These are phyloP conservation scores for Irpex sp. DNA, from an alignment of 1,284 basidiomycete species.

Conservation along the genomic window DNA sequence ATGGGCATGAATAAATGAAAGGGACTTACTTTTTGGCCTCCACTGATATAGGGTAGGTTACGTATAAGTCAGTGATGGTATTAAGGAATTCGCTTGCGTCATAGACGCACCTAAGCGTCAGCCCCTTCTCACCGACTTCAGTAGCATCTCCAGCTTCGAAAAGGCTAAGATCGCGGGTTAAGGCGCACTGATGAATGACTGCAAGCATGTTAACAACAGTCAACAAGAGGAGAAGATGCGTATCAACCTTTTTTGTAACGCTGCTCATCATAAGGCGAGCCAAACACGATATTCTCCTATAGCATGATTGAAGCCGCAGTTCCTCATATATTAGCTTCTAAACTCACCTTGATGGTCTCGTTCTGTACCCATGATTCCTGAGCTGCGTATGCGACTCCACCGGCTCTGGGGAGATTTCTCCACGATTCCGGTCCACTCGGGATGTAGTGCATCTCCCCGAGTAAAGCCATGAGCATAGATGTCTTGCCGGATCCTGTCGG, in stretches of 20 bases:
- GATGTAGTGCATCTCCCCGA: slow-evolving; percentile 63
- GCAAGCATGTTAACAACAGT: slow-evolving; percentile 31
- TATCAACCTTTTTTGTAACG: slow-evolving; percentile 39
- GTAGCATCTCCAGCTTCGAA: slow-evolving; percentile 74
- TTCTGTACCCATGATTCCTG: slow-evolving; percentile 75
- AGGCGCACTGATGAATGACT: slow-evolving; percentile 61
- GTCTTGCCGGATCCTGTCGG: slow-evolving; percentile 55
- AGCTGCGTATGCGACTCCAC: slow-evolving; percentile 69
- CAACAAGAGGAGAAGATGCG: slow-evolving; percentile 13
- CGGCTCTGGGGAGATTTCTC: slow-evolving; percentile 60
- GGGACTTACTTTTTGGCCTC: slow-evolving; percentile 56
- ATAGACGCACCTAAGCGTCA: slow-evolving; percentile 41
- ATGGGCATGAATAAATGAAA: not conserved
- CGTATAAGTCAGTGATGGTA: not conserved
- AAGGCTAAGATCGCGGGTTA: slow-evolving; percentile 58
- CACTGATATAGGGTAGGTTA: slow-evolving; percentile 35
- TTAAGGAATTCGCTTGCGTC: not conserved
- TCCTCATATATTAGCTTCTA: not conserved
- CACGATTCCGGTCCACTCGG: slow-evolving; percentile 52
- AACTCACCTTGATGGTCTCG: slow-evolving; percentile 37
- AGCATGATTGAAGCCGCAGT: not conserved
- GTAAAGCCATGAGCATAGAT: slow-evolving; percentile 50
- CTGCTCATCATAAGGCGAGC: slow-evolving; percentile 38
- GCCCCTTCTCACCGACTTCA: slow-evolving; percentile 65
- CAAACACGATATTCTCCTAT: slow-evolving; percentile 44